Conservation (phyloP, 495 filamentous ascomycete species). For the Amorphotheca resinae region DNA sequence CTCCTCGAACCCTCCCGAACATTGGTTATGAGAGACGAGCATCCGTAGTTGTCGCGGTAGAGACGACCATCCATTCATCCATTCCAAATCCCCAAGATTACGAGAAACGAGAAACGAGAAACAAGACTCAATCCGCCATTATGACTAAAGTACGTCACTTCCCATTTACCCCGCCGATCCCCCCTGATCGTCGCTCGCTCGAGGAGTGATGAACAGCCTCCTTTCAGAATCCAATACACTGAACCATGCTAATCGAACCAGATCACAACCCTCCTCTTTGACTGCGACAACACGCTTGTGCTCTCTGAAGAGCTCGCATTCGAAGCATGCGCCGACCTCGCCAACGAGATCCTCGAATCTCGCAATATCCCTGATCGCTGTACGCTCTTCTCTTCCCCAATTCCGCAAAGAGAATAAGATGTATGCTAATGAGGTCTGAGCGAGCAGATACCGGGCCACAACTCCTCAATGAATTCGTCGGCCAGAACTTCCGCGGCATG, state of each 20-base stretch:
- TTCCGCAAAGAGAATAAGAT: background rate
- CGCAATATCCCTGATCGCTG: slow-evolving; percentile 52
- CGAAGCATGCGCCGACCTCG: slow-evolving; percentile 83
- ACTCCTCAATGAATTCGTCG: slow-evolving; percentile 83
- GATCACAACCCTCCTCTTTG: slow-evolving; percentile 79
- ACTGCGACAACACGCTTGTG: slow-evolving; percentile 97
- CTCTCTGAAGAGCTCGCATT: slow-evolving; percentile 87
- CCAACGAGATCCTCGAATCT: slow-evolving; percentile 75
- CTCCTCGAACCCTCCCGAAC: no score
- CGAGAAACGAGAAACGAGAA: background rate
- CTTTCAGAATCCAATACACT: no score
- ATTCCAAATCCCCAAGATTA: no score
- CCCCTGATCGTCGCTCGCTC: no score
- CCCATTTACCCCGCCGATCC: background rate
- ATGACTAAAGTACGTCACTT: no score
- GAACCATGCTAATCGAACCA: slow-evolving; percentile 23
- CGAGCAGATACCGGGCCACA: slow-evolving; percentile 49
- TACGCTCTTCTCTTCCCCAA: background rate
- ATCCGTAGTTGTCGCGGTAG: no score
- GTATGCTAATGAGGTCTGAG: background rate
- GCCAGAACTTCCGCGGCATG: slow-evolving; percentile 96
- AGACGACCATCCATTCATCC: no score
- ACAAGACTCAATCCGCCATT: background rate
- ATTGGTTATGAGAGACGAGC: no score
- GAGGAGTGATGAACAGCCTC: no score